phyloP scores from a whole-genome alignment of 2,329 filamentous ascomycete species.

The Tolypocladium tundrense region DNA sequence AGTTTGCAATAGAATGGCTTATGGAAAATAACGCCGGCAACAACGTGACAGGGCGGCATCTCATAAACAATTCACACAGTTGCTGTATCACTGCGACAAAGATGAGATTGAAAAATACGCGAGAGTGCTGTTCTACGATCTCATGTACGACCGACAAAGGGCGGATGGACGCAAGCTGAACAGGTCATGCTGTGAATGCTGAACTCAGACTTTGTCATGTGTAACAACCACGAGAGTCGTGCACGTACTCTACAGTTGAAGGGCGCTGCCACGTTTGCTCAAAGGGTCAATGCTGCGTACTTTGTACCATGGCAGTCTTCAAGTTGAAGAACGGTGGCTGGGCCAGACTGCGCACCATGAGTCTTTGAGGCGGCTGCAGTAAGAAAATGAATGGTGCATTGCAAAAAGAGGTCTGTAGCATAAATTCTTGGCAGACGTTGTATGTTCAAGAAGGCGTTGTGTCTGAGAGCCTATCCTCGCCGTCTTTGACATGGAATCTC shows the following conservation, averaged over 20 bases:
- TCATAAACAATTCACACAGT: background rate
- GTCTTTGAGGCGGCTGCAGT: background rate
- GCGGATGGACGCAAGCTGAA: background rate
- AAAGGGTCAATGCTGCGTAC: background rate
- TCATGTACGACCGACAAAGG: background rate
- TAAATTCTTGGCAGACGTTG: accelerated
- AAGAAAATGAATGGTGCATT: background rate
- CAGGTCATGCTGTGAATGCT: background rate
- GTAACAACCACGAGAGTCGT: background rate
- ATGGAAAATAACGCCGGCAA: background rate
- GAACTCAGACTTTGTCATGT: background rate
- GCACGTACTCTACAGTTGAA: too few species aligned
- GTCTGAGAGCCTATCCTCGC: background rate
- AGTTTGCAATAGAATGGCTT: background rate
- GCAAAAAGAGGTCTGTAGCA: background rate
- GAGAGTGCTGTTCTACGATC: background rate
- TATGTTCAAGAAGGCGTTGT: background rate
- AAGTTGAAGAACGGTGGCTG: background rate
- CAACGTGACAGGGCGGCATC: background rate
- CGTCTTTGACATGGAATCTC: background rate
- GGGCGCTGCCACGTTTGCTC: too few species aligned
- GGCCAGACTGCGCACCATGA: background rate
- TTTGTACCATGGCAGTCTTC: too few species aligned
- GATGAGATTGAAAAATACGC: background rate
- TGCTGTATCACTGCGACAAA: background rate